phyloP scores from a whole-genome alignment of 108 stramenopile genomes.

The Mediolabrus comicus region DNA sequence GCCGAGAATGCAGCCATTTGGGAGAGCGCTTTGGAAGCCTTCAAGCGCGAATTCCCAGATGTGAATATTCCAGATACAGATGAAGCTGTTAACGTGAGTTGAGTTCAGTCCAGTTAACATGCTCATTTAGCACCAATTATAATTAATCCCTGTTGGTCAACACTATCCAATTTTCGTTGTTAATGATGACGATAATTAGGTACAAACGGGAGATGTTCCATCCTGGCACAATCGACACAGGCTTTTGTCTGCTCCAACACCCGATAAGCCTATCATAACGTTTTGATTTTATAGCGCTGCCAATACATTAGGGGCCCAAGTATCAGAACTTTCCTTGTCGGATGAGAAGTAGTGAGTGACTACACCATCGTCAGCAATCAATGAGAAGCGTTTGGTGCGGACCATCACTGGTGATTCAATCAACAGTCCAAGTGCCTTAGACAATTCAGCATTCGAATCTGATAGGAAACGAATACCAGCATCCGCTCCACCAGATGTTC shows the following conservation, averaged over 20 bases:
- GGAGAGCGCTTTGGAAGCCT: slow-evolving; percentile 53
- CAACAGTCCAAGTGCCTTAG: slow-evolving; percentile 66
- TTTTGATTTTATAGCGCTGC: slow-evolving; percentile 43
- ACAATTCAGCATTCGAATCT: slow-evolving; percentile 67
- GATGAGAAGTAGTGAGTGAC: slow-evolving; percentile 79
- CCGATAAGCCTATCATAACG: neutral
- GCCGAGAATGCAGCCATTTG: slow-evolving; percentile 75
- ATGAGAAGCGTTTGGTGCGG: slow-evolving; percentile 71
- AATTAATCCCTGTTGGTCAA: neutral
- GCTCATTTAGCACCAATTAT: neutral
- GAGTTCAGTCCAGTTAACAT: neutral
- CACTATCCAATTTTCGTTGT: neutral
- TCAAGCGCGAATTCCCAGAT: slow-evolving; percentile 37
- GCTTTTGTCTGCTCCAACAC: neutral
- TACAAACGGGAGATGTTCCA: neutral
- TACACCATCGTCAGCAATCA: slow-evolving; percentile 84
- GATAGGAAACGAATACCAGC: slow-evolving; percentile 76
- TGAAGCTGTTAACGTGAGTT: neutral
- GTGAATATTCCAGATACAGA: neutral
- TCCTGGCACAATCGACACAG: neutral
- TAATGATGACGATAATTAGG: neutral
- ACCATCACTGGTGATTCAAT: slow-evolving; percentile 68
- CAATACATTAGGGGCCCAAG: slow-evolving; percentile 83
- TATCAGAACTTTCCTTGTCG: slow-evolving; percentile 60
- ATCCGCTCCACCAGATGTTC: slow-evolving; percentile 71